Conservation (phyloP, 495 filamentous ascomycete genomes). For the Eremomyces bilateralis region DNA sequence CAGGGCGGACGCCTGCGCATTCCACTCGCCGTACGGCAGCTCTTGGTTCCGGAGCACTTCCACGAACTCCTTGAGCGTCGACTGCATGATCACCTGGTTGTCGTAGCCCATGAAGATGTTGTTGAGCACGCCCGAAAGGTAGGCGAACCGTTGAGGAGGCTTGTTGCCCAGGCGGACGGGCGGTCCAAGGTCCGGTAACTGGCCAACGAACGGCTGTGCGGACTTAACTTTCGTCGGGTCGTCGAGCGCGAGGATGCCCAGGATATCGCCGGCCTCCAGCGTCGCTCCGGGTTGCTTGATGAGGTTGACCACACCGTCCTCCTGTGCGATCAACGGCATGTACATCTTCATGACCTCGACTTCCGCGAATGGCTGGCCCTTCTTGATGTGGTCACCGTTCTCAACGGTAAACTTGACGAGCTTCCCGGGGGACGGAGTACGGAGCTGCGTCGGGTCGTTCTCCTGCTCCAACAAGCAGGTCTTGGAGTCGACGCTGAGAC, state of each 20-base stretch:
- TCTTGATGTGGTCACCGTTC: constrained; percentile 84
- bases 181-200: constrained; percentile 69
- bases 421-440: constrained; percentile 88
- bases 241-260: constrained; percentile 92
- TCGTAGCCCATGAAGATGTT: constrained; percentile 90
- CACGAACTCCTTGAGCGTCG: constrained; percentile 71
- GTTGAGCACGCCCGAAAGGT: constrained; percentile 53
- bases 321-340: constrained; percentile 94
- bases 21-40: constrained; percentile 92
- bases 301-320: constrained; percentile 90
- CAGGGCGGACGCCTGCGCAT: constrained; percentile 79
- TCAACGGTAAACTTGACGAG: constrained; percentile 96
- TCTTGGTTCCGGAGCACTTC: constrained; percentile 76
- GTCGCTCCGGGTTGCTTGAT: constrained; percentile 98
- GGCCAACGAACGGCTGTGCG: constrained; percentile 83
- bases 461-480: constrained; percentile 96
- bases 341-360: constrained; percentile 99
- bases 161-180: constrained; percentile 79
- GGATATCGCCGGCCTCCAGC: constrained; percentile 94
- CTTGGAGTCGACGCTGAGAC: constrained; percentile 91
- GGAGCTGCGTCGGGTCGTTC: constrained; percentile 94
- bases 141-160: constrained; percentile 67
- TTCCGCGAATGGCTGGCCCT: constrained; percentile 86
- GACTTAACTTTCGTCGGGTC: constrained; percentile 94
- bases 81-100: constrained; percentile 89